A percentile compares a stretch with the other conserved stretches of the same genome.
These are phyloP conservation scores for Beta corolliflora DNA, from an alignment of 179 eudicot genomes.

Conservation along the genomic window DNA sequence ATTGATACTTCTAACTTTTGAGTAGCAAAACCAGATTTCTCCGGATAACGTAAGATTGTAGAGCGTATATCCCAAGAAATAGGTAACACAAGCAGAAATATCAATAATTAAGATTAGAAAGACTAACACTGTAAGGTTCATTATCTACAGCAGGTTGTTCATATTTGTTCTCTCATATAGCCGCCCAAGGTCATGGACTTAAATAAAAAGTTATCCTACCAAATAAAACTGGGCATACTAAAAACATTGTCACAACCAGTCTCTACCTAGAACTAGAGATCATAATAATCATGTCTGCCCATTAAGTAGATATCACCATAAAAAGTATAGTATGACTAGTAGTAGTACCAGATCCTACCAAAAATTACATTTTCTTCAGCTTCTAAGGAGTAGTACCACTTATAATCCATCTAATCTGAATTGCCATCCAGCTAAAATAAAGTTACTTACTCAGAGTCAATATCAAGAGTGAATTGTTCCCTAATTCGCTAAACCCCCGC, in stretches of 20 bases:
- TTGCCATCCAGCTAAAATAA: background rate
- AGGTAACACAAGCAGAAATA: background rate
- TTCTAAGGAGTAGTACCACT: background rate
- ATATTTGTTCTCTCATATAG: background rate
- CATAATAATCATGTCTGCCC: background rate
- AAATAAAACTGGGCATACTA: background rate
- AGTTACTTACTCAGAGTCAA: too few relatives aligned
- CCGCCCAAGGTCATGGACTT: background rate
- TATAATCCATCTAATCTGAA: background rate
- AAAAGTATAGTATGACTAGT: too few relatives aligned
- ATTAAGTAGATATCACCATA: background rate
- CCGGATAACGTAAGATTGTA: background rate
- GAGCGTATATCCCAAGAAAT: background rate
- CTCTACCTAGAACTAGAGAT: too few relatives aligned
- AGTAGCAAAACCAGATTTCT: background rate
- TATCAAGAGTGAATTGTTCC: too few relatives aligned
- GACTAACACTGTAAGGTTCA: background rate
- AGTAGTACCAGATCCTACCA: background rate
- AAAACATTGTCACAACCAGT: background rate
- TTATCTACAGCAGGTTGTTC: background rate
- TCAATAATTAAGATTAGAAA: background rate
- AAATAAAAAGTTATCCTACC: background rate
- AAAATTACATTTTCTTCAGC: background rate
- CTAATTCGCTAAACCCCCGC: too few relatives aligned
- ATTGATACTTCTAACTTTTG: background rate